Conservation (phyloP, 768 basidiomycete genomes). For the Vararia minispora region DNA sequence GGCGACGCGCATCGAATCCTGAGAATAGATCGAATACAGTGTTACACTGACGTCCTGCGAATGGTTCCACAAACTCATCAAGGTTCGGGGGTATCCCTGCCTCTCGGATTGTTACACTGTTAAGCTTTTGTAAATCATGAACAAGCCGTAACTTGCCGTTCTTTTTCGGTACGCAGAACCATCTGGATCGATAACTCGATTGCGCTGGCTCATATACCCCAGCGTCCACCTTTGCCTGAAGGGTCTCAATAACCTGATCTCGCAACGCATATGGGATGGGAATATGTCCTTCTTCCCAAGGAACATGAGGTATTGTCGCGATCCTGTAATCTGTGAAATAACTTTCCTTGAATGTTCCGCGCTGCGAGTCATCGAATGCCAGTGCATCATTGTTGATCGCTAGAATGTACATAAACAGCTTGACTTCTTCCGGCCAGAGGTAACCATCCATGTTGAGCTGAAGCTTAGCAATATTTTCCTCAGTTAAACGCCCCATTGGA, state of each 20-base stretch:
- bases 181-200: slow-evolving; percentile 14
- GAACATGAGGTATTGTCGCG: slow-evolving; percentile 21
- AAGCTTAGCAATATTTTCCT: no score
- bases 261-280: slow-evolving; percentile 8
- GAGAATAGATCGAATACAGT: no score
- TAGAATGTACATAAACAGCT: no score
- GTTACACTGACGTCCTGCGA: no score
- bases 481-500: no score
- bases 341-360: slow-evolving; percentile 20
- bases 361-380: slow-evolving; percentile 18
- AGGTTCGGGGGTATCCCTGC: slow-evolving; percentile 13
- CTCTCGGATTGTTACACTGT: slow-evolving; percentile 13
- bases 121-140: slow-evolving; percentile 13
- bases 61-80: no score
- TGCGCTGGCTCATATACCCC: slow-evolving; percentile 14
- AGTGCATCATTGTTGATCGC: no score
- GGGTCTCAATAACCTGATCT: slow-evolving; percentile 1
- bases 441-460: no score
- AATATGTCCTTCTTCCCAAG: slow-evolving; percentile 15
- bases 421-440: no score
- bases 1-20: no score
- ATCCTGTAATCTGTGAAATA: slow-evolving; percentile 25
- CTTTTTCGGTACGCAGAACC: slow-evolving; percentile 15
- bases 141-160: slow-evolving; percentile 10
- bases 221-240: slow-evolving; percentile 2